phyloP scores from a whole-genome alignment of 169 alveolate species.

The Eimeria zaria region DNA sequence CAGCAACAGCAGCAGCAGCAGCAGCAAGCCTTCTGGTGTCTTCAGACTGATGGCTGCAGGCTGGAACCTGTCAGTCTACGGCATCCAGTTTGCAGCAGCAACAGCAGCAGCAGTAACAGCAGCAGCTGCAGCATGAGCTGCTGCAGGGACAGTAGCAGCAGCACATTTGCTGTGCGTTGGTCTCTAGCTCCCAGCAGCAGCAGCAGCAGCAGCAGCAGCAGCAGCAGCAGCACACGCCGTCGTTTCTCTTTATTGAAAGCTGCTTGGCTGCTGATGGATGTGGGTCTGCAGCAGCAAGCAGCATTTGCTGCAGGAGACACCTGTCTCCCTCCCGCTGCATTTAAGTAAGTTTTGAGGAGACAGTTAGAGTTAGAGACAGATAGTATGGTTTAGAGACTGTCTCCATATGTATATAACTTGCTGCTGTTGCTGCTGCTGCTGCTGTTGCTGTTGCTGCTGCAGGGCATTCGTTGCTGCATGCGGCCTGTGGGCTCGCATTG shows the following conservation, averaged over 20 bases:
- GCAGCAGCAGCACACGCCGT: constrained; percentile 44
- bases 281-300: constrained; percentile 67
- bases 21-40: constrained; percentile 58
- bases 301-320: constrained; percentile 26
- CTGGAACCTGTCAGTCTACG: constrained; percentile 46
- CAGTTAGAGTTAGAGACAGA: background rate
- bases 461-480: constrained; percentile 80
- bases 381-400: background rate
- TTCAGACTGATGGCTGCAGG: constrained; percentile 31
- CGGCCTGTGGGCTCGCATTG: constrained; percentile 65
- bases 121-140: constrained; percentile 9
- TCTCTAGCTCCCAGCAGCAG: constrained; percentile 1
- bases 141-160: constrained; percentile 26
- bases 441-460: constrained; percentile 52
- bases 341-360: constrained; percentile 43
- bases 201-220: too few relatives aligned
- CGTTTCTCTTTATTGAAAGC: constrained; percentile 64
- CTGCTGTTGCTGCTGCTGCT: constrained; percentile 41
- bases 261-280: constrained; percentile 77
- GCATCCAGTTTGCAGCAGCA: constrained; percentile 12
- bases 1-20: constrained; percentile 65
- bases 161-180: constrained; percentile 56
- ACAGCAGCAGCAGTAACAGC: constrained; percentile 9
- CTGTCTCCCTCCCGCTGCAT: constrained; percentile 33
- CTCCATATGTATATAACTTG: background rate